Evolutionary conservation across 768 basidiomycete species (phyloP), one percentile per base, ranked within the genome.

Genomic region (Pisolithus orientalis): DNA sequence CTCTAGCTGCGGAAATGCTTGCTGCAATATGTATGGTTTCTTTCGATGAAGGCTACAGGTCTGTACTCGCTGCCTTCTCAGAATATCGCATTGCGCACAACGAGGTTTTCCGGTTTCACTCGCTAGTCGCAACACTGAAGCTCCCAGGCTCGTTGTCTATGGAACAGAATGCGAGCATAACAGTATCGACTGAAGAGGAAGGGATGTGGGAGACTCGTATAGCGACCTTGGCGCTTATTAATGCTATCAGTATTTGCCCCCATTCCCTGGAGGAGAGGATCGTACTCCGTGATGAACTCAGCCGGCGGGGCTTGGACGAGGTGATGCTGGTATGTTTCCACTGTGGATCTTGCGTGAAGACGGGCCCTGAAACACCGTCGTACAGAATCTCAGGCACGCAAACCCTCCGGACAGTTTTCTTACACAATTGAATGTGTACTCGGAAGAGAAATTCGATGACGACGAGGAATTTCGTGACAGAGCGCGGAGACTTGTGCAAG

Each of bases 401-500:
- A 78, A 80, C 59, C 89, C 90, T 1, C 87, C 90, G 6, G 90
- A 87, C n/a, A 65, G 59, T 4, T 69, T 95, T n/a, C 63, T 87
- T n/a, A 86, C 76, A 0, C 93, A 94, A 59, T 69, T 94, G 6
- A 80, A 86, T 55, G 76, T 90, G 27, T 95, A 93, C 59, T 78
- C 80, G 0, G 92, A 95, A 56, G 92, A 94, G 65, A 89, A 90
- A 59, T 88, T 85, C 43, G 92, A 94, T 60, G 93, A 96, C 63
- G 87, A 90, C 64, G 84, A 88, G 62, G 89, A 94, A 47, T 77
- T 90, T 68, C 82, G 83, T 38, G 84, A 93, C 56, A 78, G 82
- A 34, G 73, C 80, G 37, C 75, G 66, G n/a, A 69, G 58, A 50
- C 62, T 68, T 34, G 65, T 75, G 39, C 57, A 64, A 45, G 59